Percentiles rank a stretch among this genome's conserved stretches.
Conservation (phyloP, 1,284 basidiomycete species). For the Ceratobasidium sp. region DNA sequence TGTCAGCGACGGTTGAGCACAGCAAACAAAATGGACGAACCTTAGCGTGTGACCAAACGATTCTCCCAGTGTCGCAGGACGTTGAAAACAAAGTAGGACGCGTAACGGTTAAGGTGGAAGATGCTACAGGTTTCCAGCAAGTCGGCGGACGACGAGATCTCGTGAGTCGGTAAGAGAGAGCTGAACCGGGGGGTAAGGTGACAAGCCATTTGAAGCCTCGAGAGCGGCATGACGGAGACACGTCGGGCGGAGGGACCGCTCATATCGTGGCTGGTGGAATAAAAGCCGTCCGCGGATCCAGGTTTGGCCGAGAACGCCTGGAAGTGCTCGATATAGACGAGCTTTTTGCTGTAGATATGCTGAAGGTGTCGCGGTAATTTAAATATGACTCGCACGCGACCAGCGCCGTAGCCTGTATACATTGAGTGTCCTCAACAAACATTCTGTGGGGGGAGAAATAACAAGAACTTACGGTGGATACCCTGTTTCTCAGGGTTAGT, state of each 20-base stretch:
- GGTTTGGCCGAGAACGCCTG: background rate
- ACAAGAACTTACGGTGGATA: background rate
- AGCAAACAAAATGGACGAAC: too few relatives aligned
- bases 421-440: background rate
- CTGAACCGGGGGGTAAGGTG: conserved; percentile 20
- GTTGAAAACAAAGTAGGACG: background rate
- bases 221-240: conserved; percentile 4
- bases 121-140: background rate
- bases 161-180: background rate
- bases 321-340: conserved; percentile 22
- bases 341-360: background rate
- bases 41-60: too few relatives aligned
- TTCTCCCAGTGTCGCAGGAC: conserved; percentile 15
- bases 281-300: background rate
- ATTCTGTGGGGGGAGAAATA: background rate
- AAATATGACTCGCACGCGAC: conserved; percentile 8
- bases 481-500: background rate
- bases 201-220: conserved; percentile 7
- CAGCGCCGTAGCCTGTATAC: conserved; percentile 17
- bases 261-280: background rate
- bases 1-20: too few relatives aligned
- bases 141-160: background rate
- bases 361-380: background rate
- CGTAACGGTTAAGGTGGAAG: conserved; percentile 16
- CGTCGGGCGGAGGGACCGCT: background rate